These are phyloP conservation scores for Cladorrhinum sp. DNA, from an alignment of 2,329 filamentous ascomycete species.

Conservation along the genomic window DNA sequence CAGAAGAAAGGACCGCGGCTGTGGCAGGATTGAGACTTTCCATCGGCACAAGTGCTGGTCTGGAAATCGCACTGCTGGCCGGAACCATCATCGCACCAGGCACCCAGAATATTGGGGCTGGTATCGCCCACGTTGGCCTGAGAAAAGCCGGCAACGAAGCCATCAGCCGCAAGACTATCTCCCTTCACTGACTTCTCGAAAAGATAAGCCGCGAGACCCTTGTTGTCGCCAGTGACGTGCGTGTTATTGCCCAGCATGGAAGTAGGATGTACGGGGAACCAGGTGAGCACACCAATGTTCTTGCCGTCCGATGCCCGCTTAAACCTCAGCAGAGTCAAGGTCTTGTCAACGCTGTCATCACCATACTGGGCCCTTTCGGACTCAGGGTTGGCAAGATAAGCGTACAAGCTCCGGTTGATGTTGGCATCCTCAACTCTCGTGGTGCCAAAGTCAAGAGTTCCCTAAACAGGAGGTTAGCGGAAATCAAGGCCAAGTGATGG, in stretches of 20 bases:
- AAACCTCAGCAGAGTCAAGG: conserved; percentile 74
- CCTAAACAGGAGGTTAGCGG: conserved; percentile 35
- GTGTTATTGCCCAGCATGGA: conserved; percentile 90
- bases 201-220: conserved; percentile 80
- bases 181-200: conserved; percentile 68
- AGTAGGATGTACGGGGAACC: conserved; percentile 89
- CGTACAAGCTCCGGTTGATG: conserved; percentile 78
- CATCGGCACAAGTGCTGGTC: conserved; percentile 74
- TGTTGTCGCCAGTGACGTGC: conserved; percentile 85
- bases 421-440: conserved; percentile 66
- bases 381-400: conserved; percentile 78
- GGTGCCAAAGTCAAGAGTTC: conserved; percentile 63
- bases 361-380: conserved; percentile 67
- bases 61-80: conserved; percentile 66
- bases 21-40: conserved; percentile 65
- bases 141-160: conserved; percentile 86
- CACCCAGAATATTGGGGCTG: conserved; percentile 77
- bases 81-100: conserved; percentile 81
- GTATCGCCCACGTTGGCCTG: conserved; percentile 90
- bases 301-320: conserved; percentile 67
- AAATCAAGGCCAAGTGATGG: not conserved
- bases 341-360: conserved; percentile 61
- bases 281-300: conserved; percentile 77
- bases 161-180: conserved; percentile 51
- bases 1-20: conserved; percentile 66